Conservation (phyloP, 1,284 basidiomycete species). For the Sphagnurus paluster region DNA sequence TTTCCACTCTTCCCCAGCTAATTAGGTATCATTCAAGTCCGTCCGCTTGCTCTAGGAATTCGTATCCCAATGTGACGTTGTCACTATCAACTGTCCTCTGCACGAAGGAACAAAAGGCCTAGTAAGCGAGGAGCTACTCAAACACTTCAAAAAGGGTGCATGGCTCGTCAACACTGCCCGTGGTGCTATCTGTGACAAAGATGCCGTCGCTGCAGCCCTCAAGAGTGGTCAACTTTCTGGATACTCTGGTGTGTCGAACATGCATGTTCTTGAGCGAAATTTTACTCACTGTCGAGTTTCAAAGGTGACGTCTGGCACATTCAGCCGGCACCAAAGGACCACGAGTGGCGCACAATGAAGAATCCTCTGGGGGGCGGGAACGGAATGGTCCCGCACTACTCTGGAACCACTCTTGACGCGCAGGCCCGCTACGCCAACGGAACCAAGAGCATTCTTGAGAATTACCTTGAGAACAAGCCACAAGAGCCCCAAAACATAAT, state of each 20-base stretch:
- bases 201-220: conserved; percentile 79
- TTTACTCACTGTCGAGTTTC: neutral
- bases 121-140: conserved; percentile 81
- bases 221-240: conserved; percentile 75
- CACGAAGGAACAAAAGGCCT: conserved; percentile 86
- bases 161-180: conserved; percentile 95
- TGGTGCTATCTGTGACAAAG: conserved; percentile 88
- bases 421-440: conserved; percentile 88
- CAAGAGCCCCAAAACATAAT: conserved; percentile 87
- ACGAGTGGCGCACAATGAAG: conserved; percentile 84
- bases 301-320: conserved; percentile 59
- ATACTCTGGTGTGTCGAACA: conserved; percentile 34
- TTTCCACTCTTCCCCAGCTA: neutral
- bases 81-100: conserved; percentile 90
- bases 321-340: conserved; percentile 84
- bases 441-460: conserved; percentile 76
- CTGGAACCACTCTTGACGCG: conserved; percentile 90
- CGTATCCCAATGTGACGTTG: conserved; percentile 77
- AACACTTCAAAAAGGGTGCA: conserved; percentile 89
- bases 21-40: neutral
- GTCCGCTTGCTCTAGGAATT: conserved; percentile 55
- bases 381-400: conserved; percentile 87
- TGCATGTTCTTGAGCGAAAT: conserved; percentile 22
- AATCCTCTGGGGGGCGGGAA: conserved; percentile 81
- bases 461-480: conserved; percentile 68